phyloP scores from a whole-genome alignment of 2,329 filamentous ascomycete genomes.

The Verticillium dahliae region DNA sequence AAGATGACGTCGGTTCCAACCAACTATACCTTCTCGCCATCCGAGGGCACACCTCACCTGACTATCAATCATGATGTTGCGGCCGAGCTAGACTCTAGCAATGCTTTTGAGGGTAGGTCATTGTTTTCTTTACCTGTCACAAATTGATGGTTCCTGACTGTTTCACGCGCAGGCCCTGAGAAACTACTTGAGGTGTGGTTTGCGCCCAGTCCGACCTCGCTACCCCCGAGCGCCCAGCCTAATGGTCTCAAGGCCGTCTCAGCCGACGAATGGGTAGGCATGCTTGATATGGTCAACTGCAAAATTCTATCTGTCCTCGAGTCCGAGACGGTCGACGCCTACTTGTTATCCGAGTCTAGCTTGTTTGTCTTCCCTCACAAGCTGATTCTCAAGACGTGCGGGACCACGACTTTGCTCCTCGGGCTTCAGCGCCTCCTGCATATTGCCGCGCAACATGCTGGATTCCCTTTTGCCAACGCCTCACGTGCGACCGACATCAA shows the following conservation, averaged over 20 bases:
- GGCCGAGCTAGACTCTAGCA: slow-evolving; percentile 86
- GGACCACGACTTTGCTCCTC: slow-evolving; percentile 87
- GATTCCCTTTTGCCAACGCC: slow-evolving; percentile 78
- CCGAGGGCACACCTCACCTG: slow-evolving; percentile 77
- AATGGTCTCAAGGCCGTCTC: slow-evolving; percentile 81
- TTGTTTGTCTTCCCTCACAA: slow-evolving; percentile 99
- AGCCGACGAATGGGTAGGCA: slow-evolving; percentile 82
- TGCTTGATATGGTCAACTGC: slow-evolving; percentile 98
- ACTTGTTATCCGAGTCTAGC: slow-evolving; percentile 96
- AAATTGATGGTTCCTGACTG: neutral
- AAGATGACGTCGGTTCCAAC: slow-evolving; percentile 77
- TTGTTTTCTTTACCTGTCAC: neutral
- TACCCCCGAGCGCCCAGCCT: slow-evolving; percentile 64
- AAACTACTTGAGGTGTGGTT: slow-evolving; percentile 99
- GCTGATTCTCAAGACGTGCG: slow-evolving; percentile 96
- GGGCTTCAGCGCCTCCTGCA: slow-evolving; percentile 87
- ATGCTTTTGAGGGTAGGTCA: slow-evolving; percentile 80
- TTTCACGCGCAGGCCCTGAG: slow-evolving; percentile 62
- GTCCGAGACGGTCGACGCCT: slow-evolving; percentile 91
- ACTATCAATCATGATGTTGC: slow-evolving; percentile 96
- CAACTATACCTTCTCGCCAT: slow-evolving; percentile 77
- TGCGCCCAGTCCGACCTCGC: slow-evolving; percentile 65
- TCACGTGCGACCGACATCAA: slow-evolving; percentile 59
- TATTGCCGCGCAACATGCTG: slow-evolving; percentile 79
- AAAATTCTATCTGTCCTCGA: slow-evolving; percentile 92